Evolutionary conservation across 345 rosid genomes (phyloP).

Genomic region (Fremontodendron californicum): DNA sequence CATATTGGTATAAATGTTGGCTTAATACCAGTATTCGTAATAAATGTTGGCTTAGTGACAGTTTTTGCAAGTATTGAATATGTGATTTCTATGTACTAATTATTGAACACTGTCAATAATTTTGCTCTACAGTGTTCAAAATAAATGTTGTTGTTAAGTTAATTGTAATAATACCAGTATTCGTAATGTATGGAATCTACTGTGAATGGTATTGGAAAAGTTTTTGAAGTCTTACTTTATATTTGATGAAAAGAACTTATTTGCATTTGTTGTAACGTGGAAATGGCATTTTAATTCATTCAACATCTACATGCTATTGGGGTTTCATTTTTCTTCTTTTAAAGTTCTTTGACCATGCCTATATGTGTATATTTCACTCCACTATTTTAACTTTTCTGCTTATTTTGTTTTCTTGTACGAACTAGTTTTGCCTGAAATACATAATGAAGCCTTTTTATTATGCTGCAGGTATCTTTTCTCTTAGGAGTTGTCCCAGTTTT

Average conservation of each 20-base stretch:
- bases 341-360: neutral
- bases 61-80: too few relatives aligned
- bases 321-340: neutral
- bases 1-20: too few relatives aligned
- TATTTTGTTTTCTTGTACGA: neutral
- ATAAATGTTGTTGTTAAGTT: too few relatives aligned
- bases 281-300: neutral
- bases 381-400: neutral
- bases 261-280: neutral
- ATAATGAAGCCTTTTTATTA: constrained; percentile 18
- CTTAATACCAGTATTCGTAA: too few relatives aligned
- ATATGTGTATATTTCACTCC: neutral
- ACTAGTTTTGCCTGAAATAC: neutral
- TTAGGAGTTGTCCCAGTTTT: constrained; percentile 77
- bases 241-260: neutral
- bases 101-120: too few relatives aligned
- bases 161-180: neutral
- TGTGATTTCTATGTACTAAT: too few relatives aligned
- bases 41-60: too few relatives aligned
- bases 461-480: constrained; percentile 76
- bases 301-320: neutral
- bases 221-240: neutral
- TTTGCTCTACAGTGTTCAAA: too few relatives aligned
- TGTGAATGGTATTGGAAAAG: neutral
- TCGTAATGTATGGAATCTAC: neutral